Base-by-base conservation (phyloP, 306 rosid species). In the Trifolium fragiferum region DNA sequence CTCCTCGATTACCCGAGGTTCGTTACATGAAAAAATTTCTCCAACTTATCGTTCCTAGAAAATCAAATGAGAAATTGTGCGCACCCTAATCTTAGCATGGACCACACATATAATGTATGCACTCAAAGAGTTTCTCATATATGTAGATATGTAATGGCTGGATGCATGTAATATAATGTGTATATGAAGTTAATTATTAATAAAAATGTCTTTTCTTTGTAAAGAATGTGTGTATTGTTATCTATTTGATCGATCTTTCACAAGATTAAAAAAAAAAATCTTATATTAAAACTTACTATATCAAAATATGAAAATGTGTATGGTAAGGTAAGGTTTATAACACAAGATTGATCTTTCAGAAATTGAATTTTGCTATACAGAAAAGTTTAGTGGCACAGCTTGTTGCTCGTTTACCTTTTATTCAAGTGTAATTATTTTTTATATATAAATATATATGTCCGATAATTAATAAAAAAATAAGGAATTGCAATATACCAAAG, bases 1-100 rank as follows among this genome's bases (percentile, higher is more conserved):
- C 85, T 19, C 85, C 88, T 11, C 37, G 12, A 50, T 8, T 63
- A 68, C 7, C 11, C 0, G 80, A 85, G 93, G 98, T 91, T 77
- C 73, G 84, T 69, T 8, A 49, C 15, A 7, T 44, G 3, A 50
- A 72, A 65, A 19, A 14, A 7, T 21, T 66, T 66, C 12, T 66
- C 35, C 44, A 43, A 35, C 51, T 19, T 41, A 54, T 18, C 11
- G 0, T 37, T 46, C 18, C 1, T 58, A 58, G 11, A 44, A 65
- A 70, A 64, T 43, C 58, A 30, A 12, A 65, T 3, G 33, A 50
- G 66, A 61, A 76, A 23, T 35, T 65, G 15, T 38, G 37, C 21
- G 19, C 54, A 20, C 12, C 4, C 37, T 10, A 66, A 66, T 66
- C 71, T 10, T 38, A 38, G 50, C 27, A 20, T 27, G 65, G 38